Base-by-base conservation (phyloP, 2,329 filamentous ascomycete genomes). In the Penicillium sp. region DNA sequence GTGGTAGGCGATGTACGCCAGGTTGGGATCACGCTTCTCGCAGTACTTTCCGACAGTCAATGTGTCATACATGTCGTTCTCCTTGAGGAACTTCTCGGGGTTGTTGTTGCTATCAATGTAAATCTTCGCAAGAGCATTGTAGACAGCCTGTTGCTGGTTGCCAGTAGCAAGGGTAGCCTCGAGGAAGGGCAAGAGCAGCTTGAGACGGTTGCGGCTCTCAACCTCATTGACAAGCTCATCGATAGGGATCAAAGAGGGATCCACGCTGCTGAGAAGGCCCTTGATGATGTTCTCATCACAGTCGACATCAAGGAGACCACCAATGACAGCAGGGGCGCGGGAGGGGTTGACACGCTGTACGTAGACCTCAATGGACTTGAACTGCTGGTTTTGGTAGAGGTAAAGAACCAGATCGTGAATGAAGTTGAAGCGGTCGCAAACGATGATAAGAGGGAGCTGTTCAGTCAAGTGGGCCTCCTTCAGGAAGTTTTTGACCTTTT, bases 81-180 rank as follows among this genome's bases (percentile, higher is more conserved):
- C 90, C 78, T 94, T 95, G 46, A 99, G 79, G 79, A 99, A 99
- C 69, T 90, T 89, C 80, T 99, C 94, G 0, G 94, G 94, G 70
- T 96, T 91, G 77, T 96, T 96, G 81, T 99, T 99, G 62, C 86
- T 91, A 74, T 99, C 94, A 52, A 99, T 99, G 76, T 99, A 99
- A 63, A 99, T 99, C 83, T 99, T 99, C 46, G 94, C 94, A 27
- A 99, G 81, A 6, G 94, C 95, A 62, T 99, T 97, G 81, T 89
- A 97, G 16, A 99, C 89, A 40, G 92, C 95, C 71, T 95, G 91
- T 73, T 99, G 92, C 72, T 95, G 89, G 76, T 96, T 96, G 40
- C 94, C 94, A 46, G 86, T 84, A 44, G 90, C 87, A 43, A 99
- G 79, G 9, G 91, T 96, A 51, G 89, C 85, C 79, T 99, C 95